Base-by-base conservation (phyloP, 192 early-diverging fungal species). In the Coemansia sp. region DNA sequence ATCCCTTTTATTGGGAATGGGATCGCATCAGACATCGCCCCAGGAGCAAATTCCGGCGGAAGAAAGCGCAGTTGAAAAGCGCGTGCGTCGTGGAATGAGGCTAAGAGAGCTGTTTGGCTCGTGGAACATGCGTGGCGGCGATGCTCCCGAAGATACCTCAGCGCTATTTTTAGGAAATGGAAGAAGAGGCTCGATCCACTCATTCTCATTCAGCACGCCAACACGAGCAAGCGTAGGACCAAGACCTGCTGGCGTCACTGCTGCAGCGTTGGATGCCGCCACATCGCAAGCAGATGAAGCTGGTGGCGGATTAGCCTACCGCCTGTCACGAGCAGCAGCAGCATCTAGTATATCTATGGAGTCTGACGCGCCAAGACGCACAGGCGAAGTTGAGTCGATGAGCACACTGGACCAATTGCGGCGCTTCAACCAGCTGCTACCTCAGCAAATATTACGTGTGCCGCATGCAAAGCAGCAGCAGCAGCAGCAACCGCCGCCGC, bases 101-200 rank as follows among this genome's bases (percentile, higher is more conserved):
- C 63, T 80, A 31, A 58, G 52, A 12, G 78, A 75, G 55, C 59
- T 80, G 55, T 80, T 80, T 71, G 78, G 78, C 28, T 48, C 62
- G 2, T 80, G 78, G 78, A 13, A 70, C 34, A 33, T 45, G 16
- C 37, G 58, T 26, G 46, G 46, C 23, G 59, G 35, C 28, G 53
- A 64, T 10, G 45, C 31, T 6, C 25, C 34, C 3, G 42, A 40
- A 2, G 48, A 63, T 43, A 53, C 9, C 20, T 12, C 21, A 28
- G 30, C 39, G 48, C 39, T 9, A 37, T 56, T 33, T 35, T 58
- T 10, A 25, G 64, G 40, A 18, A 58, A 59, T 46, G 61, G 55
- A 7, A 59, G 65, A 43, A 60, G 58, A 13, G 39, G 58, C 25
- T 75, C 78, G 7, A 65, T 75, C 16, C 66, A 68, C 58, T 81